These are phyloP conservation scores for Lathyrus oleraceus DNA, from an alignment of 306 rosid genomes.

Conservation along the genomic window DNA sequence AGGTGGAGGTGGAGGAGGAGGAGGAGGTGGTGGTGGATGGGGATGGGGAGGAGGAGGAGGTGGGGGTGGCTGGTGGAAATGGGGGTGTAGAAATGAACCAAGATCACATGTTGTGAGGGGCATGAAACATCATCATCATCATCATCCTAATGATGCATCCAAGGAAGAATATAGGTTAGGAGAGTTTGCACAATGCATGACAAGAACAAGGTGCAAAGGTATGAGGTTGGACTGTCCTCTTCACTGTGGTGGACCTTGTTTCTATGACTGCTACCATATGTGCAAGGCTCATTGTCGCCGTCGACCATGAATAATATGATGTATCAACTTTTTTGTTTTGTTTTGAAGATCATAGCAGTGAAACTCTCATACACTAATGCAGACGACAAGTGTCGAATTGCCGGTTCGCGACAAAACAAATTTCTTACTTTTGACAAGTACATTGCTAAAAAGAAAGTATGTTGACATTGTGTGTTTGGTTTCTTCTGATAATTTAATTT, in stretches of 20 bases:
- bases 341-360: too few species aligned
- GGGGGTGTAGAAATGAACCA: conserved; percentile 68
- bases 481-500: not conserved
- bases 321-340: too few species aligned
- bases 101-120: conserved; percentile 37
- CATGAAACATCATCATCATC: conserved; percentile 6
- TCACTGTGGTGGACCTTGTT: conserved; percentile 91
- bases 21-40: conserved; percentile 3
- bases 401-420: too few species aligned
- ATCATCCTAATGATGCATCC: conserved; percentile 5
- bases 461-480: too few species aligned
- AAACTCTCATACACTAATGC: too few species aligned
- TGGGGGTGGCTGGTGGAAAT: conserved; percentile 79
- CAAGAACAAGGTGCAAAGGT: conserved; percentile 69
- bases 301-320: not conserved
- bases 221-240: conserved; percentile 90
- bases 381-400: too few species aligned
- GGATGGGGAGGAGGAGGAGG: conserved; percentile 77
- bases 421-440: too few species aligned
- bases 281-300: conserved; percentile 87
- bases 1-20: not conserved
- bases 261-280: conserved; percentile 76
- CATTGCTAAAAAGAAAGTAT: too few species aligned
- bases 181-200: conserved; percentile 80
- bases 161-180: conserved; percentile 60